Evolutionary conservation across 441 rosid genomes (phyloP).

Genomic region (Croton setiger): DNA sequence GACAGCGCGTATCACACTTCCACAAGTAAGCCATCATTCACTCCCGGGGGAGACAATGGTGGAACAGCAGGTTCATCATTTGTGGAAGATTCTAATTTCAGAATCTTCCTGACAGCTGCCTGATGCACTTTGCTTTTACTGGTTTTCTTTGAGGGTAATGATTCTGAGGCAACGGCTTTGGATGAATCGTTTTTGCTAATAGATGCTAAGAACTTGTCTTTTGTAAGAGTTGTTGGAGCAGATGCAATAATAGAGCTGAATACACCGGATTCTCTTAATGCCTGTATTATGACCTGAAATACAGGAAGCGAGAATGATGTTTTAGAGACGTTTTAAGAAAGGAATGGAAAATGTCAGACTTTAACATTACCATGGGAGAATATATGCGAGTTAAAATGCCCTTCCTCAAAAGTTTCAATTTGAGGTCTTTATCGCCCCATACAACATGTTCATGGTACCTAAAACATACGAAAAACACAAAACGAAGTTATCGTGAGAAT

Average conservation of each 20-base stretch:
- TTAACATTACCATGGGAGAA: slow-evolving; percentile 60
- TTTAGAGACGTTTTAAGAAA: background rate
- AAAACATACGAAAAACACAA: background rate
- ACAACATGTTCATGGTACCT: slow-evolving; percentile 84
- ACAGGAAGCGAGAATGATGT: background rate
- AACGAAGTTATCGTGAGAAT: background rate
- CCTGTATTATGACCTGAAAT: slow-evolving; percentile 74
- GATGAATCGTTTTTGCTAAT: slow-evolving; percentile 40
- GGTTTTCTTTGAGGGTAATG: slow-evolving; percentile 40
- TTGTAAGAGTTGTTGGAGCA: slow-evolving; percentile 40
- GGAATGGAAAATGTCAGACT: background rate
- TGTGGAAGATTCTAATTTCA: slow-evolving; percentile 30
- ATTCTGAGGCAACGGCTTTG: slow-evolving; percentile 25
- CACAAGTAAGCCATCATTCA: slow-evolving; percentile 25
- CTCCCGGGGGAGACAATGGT: slow-evolving; percentile 74
- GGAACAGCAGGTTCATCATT: slow-evolving; percentile 48
- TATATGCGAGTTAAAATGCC: slow-evolving; percentile 76
- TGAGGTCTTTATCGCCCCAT: slow-evolving; percentile 66
- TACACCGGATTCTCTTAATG: slow-evolving; percentile 70
- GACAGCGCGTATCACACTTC: slow-evolving; percentile 23
- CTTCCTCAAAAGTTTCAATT: slow-evolving; percentile 65
- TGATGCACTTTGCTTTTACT: slow-evolving; percentile 34
- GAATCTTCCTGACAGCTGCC: slow-evolving; percentile 44
- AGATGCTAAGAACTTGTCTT: slow-evolving; percentile 37
- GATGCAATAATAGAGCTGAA: slow-evolving; percentile 54